Conservation (phyloP, 179 eudicot genomes). For the Spinacia oleracea region DNA sequence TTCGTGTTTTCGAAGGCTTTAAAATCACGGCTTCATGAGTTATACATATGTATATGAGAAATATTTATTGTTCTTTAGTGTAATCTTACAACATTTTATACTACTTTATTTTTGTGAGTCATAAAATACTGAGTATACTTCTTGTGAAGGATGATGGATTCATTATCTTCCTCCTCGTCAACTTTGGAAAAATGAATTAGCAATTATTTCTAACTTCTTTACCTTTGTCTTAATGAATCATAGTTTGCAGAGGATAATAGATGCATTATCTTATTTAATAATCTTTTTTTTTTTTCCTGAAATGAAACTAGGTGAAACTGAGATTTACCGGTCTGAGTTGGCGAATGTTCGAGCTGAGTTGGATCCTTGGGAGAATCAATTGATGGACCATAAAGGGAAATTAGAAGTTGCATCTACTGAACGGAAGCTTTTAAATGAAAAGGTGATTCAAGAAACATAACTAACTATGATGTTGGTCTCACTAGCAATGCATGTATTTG, state of each 20-base stretch:
- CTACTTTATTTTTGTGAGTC: constrained; percentile 5
- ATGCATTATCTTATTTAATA: neutral
- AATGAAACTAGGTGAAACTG: constrained; percentile 68
- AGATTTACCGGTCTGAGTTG: constrained; percentile 60
- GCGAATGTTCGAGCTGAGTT: constrained; percentile 79
- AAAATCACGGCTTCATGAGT: neutral
- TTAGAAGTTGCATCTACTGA: constrained; percentile 86
- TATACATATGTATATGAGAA: neutral
- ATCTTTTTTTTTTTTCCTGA: no score
- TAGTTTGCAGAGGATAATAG: no score
- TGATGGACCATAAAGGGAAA: constrained; percentile 90
- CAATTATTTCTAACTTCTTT: neutral
- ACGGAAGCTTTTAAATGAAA: constrained; percentile 72
- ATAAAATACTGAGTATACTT: neutral
- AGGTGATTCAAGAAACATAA: constrained; percentile 45
- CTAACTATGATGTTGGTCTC: neutral
- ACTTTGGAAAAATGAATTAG: neutral
- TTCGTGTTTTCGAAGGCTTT: neutral
- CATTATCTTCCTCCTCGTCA: neutral
- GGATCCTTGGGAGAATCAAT: constrained; percentile 92
- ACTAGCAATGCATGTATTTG: neutral
- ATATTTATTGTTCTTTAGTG: neutral
- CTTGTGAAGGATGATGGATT: neutral
- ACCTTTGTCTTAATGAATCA: no score
- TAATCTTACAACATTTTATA: neutral